Conservation (phyloP, 805 yeast genomes). For the Blastobotrys terrestris region DNA sequence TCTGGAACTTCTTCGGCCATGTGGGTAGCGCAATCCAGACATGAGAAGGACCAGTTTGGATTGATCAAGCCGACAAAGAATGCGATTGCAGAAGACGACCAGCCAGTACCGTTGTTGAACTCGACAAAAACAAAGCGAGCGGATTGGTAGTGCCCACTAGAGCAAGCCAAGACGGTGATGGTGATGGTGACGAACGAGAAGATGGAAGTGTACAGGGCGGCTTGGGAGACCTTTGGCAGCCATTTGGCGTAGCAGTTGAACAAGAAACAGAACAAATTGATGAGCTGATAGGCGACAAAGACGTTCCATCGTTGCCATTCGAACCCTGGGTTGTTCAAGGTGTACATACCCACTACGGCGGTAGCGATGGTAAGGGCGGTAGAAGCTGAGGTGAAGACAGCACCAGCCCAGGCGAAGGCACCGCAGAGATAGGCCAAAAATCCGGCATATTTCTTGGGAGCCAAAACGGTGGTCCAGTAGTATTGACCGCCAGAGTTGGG, state of each 20-base stretch:
- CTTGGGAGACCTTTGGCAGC: conserved; percentile 45
- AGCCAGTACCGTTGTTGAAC: conserved; percentile 53
- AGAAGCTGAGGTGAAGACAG: conserved; percentile 57
- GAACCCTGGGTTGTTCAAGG: conserved; percentile 34
- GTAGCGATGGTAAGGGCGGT: conserved; percentile 50
- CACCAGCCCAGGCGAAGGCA: conserved; percentile 56
- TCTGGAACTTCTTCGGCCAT: conserved; percentile 59
- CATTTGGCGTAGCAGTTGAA: conserved; percentile 24
- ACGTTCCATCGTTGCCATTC: conserved; percentile 26
- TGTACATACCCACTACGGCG: conserved; percentile 46
- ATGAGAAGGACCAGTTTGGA: conserved; percentile 64
- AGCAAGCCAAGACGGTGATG: conserved; percentile 45
- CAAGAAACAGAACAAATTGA: conserved; percentile 18
- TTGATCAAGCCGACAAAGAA: conserved; percentile 65
- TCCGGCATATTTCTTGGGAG: conserved; percentile 39
- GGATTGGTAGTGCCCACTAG: conserved; percentile 46
- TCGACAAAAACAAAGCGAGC: conserved; percentile 49
- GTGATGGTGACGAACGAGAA: conserved; percentile 49
- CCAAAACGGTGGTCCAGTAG: conserved; percentile 17
- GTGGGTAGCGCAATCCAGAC: conserved; percentile 66
- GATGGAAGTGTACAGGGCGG: conserved; percentile 48
- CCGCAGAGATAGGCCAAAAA: conserved; percentile 55
- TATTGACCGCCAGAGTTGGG: conserved; percentile 23
- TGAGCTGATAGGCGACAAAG: conserved; percentile 24
- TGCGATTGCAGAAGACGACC: conserved; percentile 53